Percentiles rank a stretch among this genome's conserved stretches.
Evolutionary conservation across 257 asterid species (phyloP).

Genomic region (Apocynum venetum): DNA sequence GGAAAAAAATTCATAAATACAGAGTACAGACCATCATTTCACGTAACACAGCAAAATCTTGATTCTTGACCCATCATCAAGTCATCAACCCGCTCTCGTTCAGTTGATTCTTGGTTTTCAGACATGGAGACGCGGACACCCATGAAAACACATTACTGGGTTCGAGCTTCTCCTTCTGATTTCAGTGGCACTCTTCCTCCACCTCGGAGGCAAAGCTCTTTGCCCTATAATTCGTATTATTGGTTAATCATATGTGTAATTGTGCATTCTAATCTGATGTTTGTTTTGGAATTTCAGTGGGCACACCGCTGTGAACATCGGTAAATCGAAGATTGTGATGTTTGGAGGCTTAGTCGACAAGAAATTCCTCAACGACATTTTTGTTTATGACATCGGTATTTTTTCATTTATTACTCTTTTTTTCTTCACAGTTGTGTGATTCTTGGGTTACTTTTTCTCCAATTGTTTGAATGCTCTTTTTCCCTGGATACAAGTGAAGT

Average conservation of each 20-base stretch:
- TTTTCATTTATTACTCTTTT: not conserved
- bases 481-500: not conserved
- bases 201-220: slow-evolving; percentile 64
- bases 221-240: not conserved
- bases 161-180: slow-evolving; percentile 79
- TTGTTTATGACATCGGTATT: slow-evolving; percentile 80
- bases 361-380: slow-evolving; percentile 70
- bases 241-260: not conserved
- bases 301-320: slow-evolving; percentile 84
- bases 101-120: not conserved
- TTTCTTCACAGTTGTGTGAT: not conserved
- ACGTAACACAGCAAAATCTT: not conserved
- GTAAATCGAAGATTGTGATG: slow-evolving; percentile 78
- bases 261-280: slow-evolving; percentile 1
- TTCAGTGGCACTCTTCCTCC: slow-evolving; percentile 68
- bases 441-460: not conserved
- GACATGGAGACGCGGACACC: slow-evolving; percentile 21
- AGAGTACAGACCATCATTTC: not conserved
- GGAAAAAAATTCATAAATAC: too few species aligned
- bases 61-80: not conserved
- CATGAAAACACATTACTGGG: slow-evolving; percentile 83
- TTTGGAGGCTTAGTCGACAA: slow-evolving; percentile 88
- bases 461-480: not conserved
- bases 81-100: not conserved
- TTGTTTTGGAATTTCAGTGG: slow-evolving; percentile 50